Base-by-base conservation (phyloP, 202 grass and related monocot species). In the Zizania palustris region DNA sequence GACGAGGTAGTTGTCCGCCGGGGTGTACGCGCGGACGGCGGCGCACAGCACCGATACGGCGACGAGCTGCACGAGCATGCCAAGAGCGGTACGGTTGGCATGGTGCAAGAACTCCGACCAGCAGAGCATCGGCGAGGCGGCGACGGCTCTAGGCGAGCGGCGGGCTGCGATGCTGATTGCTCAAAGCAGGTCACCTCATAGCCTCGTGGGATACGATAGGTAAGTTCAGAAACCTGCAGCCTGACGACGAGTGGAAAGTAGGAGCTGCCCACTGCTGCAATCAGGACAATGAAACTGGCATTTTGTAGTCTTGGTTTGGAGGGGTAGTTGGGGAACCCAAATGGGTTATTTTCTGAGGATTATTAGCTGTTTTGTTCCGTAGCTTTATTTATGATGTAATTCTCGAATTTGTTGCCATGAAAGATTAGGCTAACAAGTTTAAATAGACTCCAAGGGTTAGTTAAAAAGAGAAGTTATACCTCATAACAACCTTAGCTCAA, bases 1-100 rank as follows among this genome's bases (percentile, higher is more conserved):
- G 38, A 99, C 13, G 21, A 92, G 71, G 75, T 92, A 77, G 78
- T 84, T 92, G 83, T 95, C 96, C 9, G 60, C 49, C 13, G 89
- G 87, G 72, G 54, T 69, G 54, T 85, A 84, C 33, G 81, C 88
- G 49, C 56, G 42, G 18, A 19, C 81, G 42, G 62, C 50, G 63
- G 53, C 37, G 57, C n/a, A 33, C 6, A 93, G 79, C 64, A 51
- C 35, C 12, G 74, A 85, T 1, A 72, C 34, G 65, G 85, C 14
- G 64, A 68, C 18, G 38, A 84, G 35, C 34, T 9, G 78, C 7
- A 75, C 20, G 45, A 88, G 56, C 44, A 48, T 76, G 16, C 61
- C 72, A 67, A 39, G 76, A 61, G 18, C 0, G 2, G 34, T 53
- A 18, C 0, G 2, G 34, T 53, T 11, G 85, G 7, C 63, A 53